These are phyloP conservation scores for Conoideocrella luteorostrata DNA, from an alignment of 2,329 filamentous ascomycete genomes.

Conservation along the genomic window DNA sequence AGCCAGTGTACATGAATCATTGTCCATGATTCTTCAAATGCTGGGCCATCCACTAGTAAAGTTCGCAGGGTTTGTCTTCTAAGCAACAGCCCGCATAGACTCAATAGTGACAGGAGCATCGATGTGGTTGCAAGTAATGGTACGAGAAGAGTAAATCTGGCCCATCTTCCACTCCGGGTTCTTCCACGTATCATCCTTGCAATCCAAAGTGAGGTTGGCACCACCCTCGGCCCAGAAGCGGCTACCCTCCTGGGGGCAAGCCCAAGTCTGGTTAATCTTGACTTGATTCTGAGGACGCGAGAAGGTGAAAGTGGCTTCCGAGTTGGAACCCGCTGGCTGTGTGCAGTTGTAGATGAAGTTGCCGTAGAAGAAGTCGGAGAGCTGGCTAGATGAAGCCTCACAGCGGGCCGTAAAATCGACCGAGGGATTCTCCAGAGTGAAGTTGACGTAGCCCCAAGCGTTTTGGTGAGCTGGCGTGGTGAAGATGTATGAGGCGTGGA, in stretches of 20 bases:
- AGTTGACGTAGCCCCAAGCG: conserved; percentile 39
- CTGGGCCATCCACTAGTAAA: background rate
- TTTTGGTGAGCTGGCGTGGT: conserved; percentile 46
- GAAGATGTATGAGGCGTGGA: conserved; percentile 42
- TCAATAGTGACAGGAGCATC: conserved; percentile 19
- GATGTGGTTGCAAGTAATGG: conserved; percentile 21
- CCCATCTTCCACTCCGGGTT: conserved; percentile 26
- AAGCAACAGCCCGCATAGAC: conserved; percentile 20
- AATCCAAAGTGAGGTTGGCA: conserved; percentile 21
- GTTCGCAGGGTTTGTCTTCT: conserved; percentile 4
- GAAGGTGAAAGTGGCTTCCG: conserved; percentile 36
- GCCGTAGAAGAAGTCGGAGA: conserved; percentile 46
- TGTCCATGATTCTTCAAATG: conserved; percentile 1
- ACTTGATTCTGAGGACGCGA: conserved; percentile 29
- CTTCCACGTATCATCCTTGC: conserved; percentile 19
- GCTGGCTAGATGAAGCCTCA: conserved; percentile 33
- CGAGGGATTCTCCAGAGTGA: conserved; percentile 43
- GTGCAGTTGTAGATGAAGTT: conserved; percentile 37
- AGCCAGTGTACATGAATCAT: conserved; percentile 4
- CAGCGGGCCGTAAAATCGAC: conserved; percentile 32
- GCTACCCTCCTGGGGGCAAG: conserved; percentile 34
- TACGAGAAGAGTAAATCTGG: conserved; percentile 24
- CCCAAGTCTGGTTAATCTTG: conserved; percentile 43
- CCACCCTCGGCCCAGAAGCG: conserved; percentile 22
- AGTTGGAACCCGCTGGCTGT: conserved; percentile 18